Evolutionary conservation across 1,139 yeast species (phyloP).

Genomic region (Debaryomyces fabryi): DNA sequence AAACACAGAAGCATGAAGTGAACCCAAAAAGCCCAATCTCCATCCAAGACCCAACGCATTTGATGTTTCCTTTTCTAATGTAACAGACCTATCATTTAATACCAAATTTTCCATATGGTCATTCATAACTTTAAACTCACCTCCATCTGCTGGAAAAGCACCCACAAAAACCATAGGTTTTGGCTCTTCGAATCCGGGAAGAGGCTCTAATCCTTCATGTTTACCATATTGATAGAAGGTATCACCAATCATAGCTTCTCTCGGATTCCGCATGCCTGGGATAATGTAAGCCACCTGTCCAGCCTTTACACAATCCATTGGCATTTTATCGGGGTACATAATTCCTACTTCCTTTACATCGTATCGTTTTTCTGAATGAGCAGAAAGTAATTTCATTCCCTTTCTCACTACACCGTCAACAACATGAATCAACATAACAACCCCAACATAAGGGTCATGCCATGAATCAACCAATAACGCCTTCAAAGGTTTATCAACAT

Average conservation of each 20-base stretch:
- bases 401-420: conserved; percentile 79
- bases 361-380: conserved; percentile 73
- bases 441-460: conserved; percentile 94
- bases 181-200: conserved; percentile 95
- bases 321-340: conserved; percentile 85
- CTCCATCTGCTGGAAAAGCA: conserved; percentile 95
- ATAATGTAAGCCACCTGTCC: conserved; percentile 95
- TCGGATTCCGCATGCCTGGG: conserved; percentile 89
- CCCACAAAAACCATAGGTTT: conserved; percentile 99
- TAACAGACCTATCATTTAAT: conserved; percentile 88
- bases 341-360: conserved; percentile 93
- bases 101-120: conserved; percentile 89
- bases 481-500: conserved; percentile 57
- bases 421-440: conserved; percentile 80
- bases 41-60: conserved; percentile 97
- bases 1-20: conserved; percentile 93
- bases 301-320: conserved; percentile 65
- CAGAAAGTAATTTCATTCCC: conserved; percentile 77
- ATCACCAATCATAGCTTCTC: conserved; percentile 91
- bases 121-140: conserved; percentile 85
- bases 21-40: conserved; percentile 94
- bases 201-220: conserved; percentile 63
- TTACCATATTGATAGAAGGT: conserved; percentile 76
- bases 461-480: conserved; percentile 92
- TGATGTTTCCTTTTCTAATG: conserved; percentile 87